phyloP scores from a whole-genome alignment of 108 stramenopile species.

The Cylindrotheca fusiformis region DNA sequence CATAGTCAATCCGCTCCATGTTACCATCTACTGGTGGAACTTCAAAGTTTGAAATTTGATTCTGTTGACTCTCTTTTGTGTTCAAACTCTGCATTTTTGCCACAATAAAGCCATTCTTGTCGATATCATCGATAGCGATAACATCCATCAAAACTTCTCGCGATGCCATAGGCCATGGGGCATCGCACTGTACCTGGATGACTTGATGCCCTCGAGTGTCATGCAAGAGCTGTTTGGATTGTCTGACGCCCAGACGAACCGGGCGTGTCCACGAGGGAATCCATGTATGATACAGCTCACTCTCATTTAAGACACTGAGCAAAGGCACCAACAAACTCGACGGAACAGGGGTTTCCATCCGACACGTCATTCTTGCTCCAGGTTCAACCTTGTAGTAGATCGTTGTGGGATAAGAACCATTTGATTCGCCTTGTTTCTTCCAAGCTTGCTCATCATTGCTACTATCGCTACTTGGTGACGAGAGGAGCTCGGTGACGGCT shows the following conservation, averaged over 20 bases:
- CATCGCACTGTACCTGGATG: slow-evolving; percentile 37
- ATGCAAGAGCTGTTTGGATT: slow-evolving; percentile 52
- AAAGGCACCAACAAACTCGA: slow-evolving; percentile 55
- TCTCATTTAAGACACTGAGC: slow-evolving; percentile 72
- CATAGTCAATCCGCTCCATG: slow-evolving; percentile 50
- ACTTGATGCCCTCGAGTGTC: slow-evolving; percentile 55
- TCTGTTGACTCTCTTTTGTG: slow-evolving; percentile 11
- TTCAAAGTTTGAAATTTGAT: slow-evolving; percentile 24
- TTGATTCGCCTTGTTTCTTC: slow-evolving; percentile 60
- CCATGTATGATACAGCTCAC: slow-evolving; percentile 64
- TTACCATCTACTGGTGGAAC: slow-evolving; percentile 27
- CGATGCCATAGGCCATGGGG: slow-evolving; percentile 64
- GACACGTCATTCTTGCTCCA: slow-evolving; percentile 39
- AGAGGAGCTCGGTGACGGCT: slow-evolving; percentile 29
- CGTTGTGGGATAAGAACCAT: slow-evolving; percentile 49
- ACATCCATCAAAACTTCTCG: slow-evolving; percentile 56
- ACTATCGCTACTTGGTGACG: slow-evolving; percentile 19
- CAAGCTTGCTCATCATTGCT: slow-evolving; percentile 13
- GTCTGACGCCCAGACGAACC: slow-evolving; percentile 38
- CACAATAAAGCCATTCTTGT: slow-evolving; percentile 31
- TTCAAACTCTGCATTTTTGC: slow-evolving; percentile 41
- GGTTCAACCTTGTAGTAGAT: slow-evolving; percentile 68
- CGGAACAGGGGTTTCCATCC: slow-evolving; percentile 65
- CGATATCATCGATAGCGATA: slow-evolving; percentile 69
- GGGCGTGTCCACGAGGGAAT: slow-evolving; percentile 55